phyloP scores from a whole-genome alignment of 176 grass and related monocot genomes.

The maize (Zea mays) region Zm-B73-REFERENCE-NAM-5.0 NC_050103.1:175587501-175588000 shows the following conservation, averaged over 20 bases:
- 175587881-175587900: no score
- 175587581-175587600: background rate
- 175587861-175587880: no score
- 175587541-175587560: background rate
- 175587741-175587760: background rate
- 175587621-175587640: slow-evolving; percentile 14
- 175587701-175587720: no score
- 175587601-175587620: slow-evolving; percentile 8
- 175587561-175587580: background rate
- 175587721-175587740: background rate
- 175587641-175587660: no score
- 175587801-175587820: background rate
- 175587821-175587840: no score
- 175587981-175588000: no score
- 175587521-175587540: background rate
- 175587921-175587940: no score
- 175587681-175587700: background rate
- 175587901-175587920: no score
- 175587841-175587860: no score
- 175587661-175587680: background rate
- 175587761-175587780: background rate
- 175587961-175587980: no score
- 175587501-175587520: background rate
- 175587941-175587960: no score
- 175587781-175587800: slow-evolving; percentile 21